A percentile compares a stretch with the other conserved stretches of the same genome.
Conservation (phyloP, 2,329 filamentous ascomycete species). For the Epichloe uncinata region DNA sequence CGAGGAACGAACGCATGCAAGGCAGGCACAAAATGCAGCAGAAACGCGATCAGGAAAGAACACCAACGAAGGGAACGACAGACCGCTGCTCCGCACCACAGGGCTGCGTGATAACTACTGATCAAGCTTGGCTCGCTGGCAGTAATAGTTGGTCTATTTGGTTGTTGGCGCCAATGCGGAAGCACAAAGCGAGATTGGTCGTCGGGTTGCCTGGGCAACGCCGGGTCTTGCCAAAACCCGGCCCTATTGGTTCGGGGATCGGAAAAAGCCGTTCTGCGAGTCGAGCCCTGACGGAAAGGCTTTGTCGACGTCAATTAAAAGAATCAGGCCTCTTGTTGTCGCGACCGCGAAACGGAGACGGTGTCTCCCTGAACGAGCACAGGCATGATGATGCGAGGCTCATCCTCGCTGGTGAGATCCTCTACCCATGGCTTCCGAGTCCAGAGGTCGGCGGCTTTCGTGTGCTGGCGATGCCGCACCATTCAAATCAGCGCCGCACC, state of each 20-base stretch:
- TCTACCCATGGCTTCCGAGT: conserved; percentile 20
- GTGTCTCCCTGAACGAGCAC: not conserved
- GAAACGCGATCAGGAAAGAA: conserved; percentile 2
- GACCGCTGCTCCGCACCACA: not conserved
- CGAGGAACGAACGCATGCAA: conserved; percentile 7
- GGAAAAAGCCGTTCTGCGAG: conserved; percentile 19
- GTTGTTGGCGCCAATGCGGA: not conserved
- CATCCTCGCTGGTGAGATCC: conserved; percentile 25
- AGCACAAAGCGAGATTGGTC: not conserved
- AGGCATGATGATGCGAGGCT: conserved; percentile 27
- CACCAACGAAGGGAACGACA: not conserved
- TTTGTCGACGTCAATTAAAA: not conserved
- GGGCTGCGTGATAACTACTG: not conserved
- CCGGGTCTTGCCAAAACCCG: not conserved
- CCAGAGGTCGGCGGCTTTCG: conserved; percentile 19
- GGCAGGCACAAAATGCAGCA: conserved; percentile 7
- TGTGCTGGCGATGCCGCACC: conserved; percentile 42
- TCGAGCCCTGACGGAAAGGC: not conserved
- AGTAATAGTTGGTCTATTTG: not conserved
- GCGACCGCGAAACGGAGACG: too few relatives aligned
- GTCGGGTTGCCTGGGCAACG: conserved; percentile 5
- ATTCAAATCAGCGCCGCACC: conserved; percentile 52
- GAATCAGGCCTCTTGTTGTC: not conserved
- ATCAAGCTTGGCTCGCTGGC: too few relatives aligned
- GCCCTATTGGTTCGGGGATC: conserved; percentile 5